Conservation (phyloP, 1,284 basidiomycete genomes). For the Termitomyces sp. region DNA sequence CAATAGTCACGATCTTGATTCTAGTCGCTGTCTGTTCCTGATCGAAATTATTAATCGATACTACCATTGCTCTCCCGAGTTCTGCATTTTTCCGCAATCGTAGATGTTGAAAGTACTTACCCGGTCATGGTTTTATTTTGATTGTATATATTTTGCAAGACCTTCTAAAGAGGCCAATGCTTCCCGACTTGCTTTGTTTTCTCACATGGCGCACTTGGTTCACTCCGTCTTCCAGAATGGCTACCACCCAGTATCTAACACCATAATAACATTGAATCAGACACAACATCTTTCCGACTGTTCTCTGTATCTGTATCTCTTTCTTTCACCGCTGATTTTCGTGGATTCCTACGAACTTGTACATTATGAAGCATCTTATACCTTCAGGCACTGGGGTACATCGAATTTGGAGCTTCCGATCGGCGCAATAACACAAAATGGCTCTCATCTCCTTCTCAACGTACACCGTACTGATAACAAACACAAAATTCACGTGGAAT, state of each 20-base stretch:
- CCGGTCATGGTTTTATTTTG: background rate
- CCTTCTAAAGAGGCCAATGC: background rate
- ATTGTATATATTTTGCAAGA: background rate
- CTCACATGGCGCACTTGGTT: slow-evolving; percentile 2
- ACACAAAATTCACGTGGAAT: slow-evolving; percentile 26
- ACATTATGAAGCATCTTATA: slow-evolving; percentile 36
- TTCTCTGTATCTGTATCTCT: slow-evolving; percentile 35
- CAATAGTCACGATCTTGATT: background rate
- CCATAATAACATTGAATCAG: slow-evolving; percentile 6
- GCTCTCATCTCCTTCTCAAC: slow-evolving; percentile 36
- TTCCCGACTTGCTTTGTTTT: background rate
- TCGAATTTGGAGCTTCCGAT: slow-evolving; percentile 47
- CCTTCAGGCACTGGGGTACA: slow-evolving; percentile 36
- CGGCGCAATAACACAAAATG: slow-evolving; percentile 30
- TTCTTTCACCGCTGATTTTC: slow-evolving; percentile 41
- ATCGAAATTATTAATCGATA: background rate
- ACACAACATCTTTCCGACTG: slow-evolving; percentile 23
- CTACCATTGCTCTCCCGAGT: background rate
- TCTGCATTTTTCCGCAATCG: no score
- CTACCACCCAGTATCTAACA: slow-evolving; percentile 15
- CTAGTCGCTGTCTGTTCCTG: background rate
- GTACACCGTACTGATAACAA: slow-evolving; percentile 16
- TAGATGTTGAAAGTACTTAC: background rate
- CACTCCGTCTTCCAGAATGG: slow-evolving; percentile 12
- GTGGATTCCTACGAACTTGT: slow-evolving; percentile 49